Evolutionary conservation across 2,329 filamentous ascomycete genomes (phyloP).

Genomic region (Fusarium hainanense): DNA sequence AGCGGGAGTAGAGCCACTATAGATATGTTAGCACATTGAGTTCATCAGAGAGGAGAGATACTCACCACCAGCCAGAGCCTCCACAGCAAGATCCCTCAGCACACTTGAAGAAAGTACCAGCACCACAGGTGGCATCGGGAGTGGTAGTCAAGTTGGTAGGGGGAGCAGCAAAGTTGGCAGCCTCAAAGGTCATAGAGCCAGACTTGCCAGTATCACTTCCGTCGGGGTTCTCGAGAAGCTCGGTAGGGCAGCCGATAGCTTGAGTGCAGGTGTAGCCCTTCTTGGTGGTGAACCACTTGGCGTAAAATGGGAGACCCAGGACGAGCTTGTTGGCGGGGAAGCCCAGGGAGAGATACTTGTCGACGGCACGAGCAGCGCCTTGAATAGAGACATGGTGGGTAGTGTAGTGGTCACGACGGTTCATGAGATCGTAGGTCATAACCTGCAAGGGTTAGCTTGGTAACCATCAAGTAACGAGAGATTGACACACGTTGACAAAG

Average conservation of each 20-base stretch:
- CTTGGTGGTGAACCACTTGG: conserved; percentile 72
- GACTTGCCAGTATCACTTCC: conserved; percentile 68
- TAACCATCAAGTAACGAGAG: rapidly evolving
- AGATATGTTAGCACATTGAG: neutral
- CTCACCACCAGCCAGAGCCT: conserved; percentile 40
- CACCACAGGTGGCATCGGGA: conserved; percentile 37
- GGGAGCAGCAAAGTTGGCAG: conserved; percentile 42
- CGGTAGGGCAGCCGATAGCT: conserved; percentile 69
- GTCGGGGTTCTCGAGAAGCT: conserved; percentile 67
- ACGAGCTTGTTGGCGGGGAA: conserved; percentile 67
- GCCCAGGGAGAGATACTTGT: conserved; percentile 69
- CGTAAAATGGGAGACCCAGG: conserved; percentile 75
- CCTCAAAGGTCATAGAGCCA: conserved; percentile 56
- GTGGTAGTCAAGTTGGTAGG: conserved; percentile 36
- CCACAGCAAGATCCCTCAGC: conserved; percentile 31
- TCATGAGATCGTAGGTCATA: conserved; percentile 80
- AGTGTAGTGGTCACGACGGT: conserved; percentile 74
- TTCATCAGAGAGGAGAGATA: neutral
- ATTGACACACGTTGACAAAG: conserved; percentile 65
- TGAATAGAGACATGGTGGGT: conserved; percentile 71
- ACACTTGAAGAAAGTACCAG: conserved; percentile 33
- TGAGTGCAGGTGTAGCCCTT: conserved; percentile 57
- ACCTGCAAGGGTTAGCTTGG: conserved; percentile 50
- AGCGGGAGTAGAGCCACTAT: conserved; percentile 30
- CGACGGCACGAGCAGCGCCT: conserved; percentile 64